Conservation (phyloP, 192 early-diverging fungal species). For the Podochytrium sp. region DNA sequence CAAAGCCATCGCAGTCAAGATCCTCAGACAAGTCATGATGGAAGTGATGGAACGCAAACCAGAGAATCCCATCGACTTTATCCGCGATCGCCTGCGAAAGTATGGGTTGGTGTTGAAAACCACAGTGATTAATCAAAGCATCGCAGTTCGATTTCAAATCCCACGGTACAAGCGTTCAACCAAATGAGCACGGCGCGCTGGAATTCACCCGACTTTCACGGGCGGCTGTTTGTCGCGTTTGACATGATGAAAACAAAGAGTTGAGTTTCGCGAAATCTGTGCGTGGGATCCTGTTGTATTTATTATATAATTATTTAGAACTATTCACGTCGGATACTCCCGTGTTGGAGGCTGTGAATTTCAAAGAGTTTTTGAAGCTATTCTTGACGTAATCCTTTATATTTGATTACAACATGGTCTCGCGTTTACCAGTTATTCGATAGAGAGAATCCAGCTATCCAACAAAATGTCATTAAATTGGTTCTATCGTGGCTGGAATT, state of each 20-base stretch:
- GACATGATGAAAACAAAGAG: conserved; percentile 14
- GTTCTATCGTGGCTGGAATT: conserved; percentile 22
- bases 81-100: conserved; percentile 24
- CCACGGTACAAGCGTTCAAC: conserved; percentile 18
- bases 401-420: no score
- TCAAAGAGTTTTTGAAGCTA: conserved; percentile 6
- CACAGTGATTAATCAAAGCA: background rate
- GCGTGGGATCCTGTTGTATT: no score
- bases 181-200: conserved; percentile 1
- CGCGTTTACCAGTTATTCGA: background rate
- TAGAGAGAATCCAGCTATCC: background rate
- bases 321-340: no score
- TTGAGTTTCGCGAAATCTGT: no score
- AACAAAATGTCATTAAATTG: background rate
- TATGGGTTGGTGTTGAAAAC: background rate
- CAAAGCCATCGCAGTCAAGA: background rate
- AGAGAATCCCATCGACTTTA: conserved; percentile 21
- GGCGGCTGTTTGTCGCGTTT: background rate
- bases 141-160: conserved; percentile 1
- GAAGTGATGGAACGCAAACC: conserved; percentile 19
- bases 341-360: background rate
- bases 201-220: conserved; percentile 9
- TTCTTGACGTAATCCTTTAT: conserved; percentile 3
- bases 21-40: conserved; percentile 8
- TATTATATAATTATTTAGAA: no score